These are phyloP conservation scores for Friedmanniomyces simplex DNA, from an alignment of 495 filamentous ascomycete genomes.

Conservation along the genomic window DNA sequence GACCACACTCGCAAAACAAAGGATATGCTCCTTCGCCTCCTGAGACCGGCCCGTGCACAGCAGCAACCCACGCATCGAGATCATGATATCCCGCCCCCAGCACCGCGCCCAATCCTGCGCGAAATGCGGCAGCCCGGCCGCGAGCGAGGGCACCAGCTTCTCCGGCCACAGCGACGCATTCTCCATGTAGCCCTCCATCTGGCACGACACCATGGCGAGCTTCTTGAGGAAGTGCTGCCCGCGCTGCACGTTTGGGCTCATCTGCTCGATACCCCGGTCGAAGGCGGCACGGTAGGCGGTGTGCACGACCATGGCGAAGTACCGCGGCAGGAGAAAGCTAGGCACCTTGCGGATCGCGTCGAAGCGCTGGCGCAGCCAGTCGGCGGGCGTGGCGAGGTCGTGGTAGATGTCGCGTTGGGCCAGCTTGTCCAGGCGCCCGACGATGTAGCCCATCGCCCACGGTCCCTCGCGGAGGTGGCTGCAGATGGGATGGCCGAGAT, in stretches of 20 bases:
- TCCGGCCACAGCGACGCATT: conserved; percentile 83
- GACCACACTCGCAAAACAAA: conserved; percentile 89
- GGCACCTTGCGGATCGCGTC: conserved; percentile 73
- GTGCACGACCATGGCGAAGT: conserved; percentile 81
- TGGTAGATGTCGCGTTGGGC: conserved; percentile 49
- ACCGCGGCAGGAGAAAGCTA: conserved; percentile 80
- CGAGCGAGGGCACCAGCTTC: conserved; percentile 73
- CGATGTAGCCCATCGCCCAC: conserved; percentile 89
- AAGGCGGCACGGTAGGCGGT: conserved; percentile 77
- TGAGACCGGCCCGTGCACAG: conserved; percentile 78
- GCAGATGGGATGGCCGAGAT: conserved; percentile 87
- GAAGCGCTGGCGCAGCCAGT: conserved; percentile 76
- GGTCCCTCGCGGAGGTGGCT: conserved; percentile 83
- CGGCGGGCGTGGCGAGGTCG: conserved; percentile 50
- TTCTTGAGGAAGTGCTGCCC: conserved; percentile 80
- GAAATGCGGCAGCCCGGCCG: conserved; percentile 93
- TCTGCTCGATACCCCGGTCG: conserved; percentile 64
- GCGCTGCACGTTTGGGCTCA: conserved; percentile 61
- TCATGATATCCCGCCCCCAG: conserved; percentile 97
- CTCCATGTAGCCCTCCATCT: conserved; percentile 78
- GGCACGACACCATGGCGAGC: conserved; percentile 78
- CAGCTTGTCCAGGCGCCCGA: conserved; percentile 64
- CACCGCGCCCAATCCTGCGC: conserved; percentile 87
- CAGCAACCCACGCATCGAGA: conserved; percentile 81
- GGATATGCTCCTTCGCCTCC: conserved; percentile 86